These are phyloP conservation scores for Boletus speciosus DNA, from an alignment of 768 basidiomycete species.

Conservation along the genomic window DNA sequence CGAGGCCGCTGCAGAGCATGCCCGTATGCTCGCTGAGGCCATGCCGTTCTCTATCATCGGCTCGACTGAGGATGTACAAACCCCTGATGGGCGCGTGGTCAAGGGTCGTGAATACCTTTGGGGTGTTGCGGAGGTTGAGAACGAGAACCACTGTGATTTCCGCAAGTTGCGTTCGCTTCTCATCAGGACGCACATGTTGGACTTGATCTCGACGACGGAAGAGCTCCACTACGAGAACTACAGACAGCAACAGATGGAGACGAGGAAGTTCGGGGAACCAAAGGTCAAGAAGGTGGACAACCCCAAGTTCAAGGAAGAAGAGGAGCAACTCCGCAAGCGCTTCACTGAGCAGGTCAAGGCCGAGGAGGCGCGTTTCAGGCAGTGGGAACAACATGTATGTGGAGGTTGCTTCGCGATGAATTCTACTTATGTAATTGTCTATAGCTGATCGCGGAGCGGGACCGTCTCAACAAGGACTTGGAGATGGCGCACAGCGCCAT, in stretches of 20 bases:
- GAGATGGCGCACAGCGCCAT: slow-evolving; percentile 89
- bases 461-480: slow-evolving; percentile 98
- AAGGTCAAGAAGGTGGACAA: slow-evolving; percentile 99
- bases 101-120: slow-evolving; percentile 98
- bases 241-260: slow-evolving; percentile 98
- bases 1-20: slow-evolving; percentile 83
- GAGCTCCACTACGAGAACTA: slow-evolving; percentile 98
- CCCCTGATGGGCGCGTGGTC: slow-evolving; percentile 84
- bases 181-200: slow-evolving; percentile 98
- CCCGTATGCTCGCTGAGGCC: slow-evolving; percentile 79
- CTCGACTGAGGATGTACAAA: slow-evolving; percentile 91
- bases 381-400: slow-evolving; percentile 98
- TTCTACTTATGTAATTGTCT: slow-evolving; percentile 15
- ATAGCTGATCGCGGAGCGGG: slow-evolving; percentile 96
- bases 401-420: background rate
- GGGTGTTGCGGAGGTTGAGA: slow-evolving; percentile 99
- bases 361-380: slow-evolving; percentile 95
- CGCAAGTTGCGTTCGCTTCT: slow-evolving; percentile 92
- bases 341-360: slow-evolving; percentile 99
- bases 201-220: slow-evolving; percentile 93
- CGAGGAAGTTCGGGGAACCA: slow-evolving; percentile 96
- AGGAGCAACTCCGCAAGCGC: slow-evolving; percentile 91
- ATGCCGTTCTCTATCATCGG: slow-evolving; percentile 99
- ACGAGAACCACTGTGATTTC: slow-evolving; percentile 99
- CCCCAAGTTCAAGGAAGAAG: slow-evolving; percentile 99